A percentile compares a stretch with the other conserved stretches of the same genome.
phyloP scores from a whole-genome alignment of 2,329 filamentous ascomycete species.

The Cladorrhinum sp. region DNA sequence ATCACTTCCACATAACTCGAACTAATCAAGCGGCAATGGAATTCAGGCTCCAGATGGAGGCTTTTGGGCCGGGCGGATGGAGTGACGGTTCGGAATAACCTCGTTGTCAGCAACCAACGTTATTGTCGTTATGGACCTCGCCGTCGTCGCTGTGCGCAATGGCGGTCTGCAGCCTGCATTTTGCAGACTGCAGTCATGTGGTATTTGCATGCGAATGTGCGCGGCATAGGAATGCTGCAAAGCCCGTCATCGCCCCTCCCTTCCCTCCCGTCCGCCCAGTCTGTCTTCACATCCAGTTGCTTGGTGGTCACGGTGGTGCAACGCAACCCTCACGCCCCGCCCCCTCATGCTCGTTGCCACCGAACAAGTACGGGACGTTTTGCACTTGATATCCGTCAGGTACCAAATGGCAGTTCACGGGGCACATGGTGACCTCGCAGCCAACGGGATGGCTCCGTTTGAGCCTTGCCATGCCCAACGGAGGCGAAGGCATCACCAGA shows the following conservation, averaged over 20 bases:
- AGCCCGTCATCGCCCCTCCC: background rate
- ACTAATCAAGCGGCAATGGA: too few species aligned
- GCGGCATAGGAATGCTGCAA: background rate
- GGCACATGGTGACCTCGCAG: conserved; percentile 21
- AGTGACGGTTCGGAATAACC: too few species aligned
- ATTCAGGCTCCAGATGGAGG: too few species aligned
- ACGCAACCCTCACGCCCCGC: conserved; percentile 9
- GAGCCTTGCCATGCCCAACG: conserved; percentile 29
- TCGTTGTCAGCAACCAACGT: too few species aligned
- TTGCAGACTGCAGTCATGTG: background rate
- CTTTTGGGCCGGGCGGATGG: too few species aligned
- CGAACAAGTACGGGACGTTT: conserved; percentile 3
- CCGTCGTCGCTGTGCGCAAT: background rate
- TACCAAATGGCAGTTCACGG: background rate
- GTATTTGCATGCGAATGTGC: background rate
- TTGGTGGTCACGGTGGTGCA: background rate
- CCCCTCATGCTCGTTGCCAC: conserved; percentile 13
- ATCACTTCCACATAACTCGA: too few species aligned
- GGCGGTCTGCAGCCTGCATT: background rate
- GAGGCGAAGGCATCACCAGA: conserved; percentile 14
- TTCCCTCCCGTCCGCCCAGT: background rate
- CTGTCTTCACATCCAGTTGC: too few species aligned
- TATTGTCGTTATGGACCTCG: background rate
- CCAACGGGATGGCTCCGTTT: conserved; percentile 33
- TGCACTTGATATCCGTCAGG: conserved; percentile 5